phyloP scores from a whole-genome alignment of 2,329 filamentous ascomycete species.

The Microascus cirrosus region DNA sequence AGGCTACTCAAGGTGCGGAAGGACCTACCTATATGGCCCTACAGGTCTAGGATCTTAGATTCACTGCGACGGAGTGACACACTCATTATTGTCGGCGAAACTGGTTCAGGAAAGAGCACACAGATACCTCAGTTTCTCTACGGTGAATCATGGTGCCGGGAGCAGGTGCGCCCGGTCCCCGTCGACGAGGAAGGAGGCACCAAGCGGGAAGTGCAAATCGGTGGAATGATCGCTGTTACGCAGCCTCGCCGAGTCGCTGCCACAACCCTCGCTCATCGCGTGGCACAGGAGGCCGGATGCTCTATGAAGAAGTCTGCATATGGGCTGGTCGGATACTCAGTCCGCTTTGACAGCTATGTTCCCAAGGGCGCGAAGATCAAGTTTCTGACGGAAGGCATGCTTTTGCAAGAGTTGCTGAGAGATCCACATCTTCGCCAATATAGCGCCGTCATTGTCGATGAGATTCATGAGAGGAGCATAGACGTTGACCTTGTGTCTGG shows the following conservation, averaged over 20 bases:
- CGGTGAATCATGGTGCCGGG: conserved; percentile 66
- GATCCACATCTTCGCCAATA: conserved; percentile 78
- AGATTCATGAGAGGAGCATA: conserved; percentile 91
- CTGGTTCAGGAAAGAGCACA: conserved; percentile 92
- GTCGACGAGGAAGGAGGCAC: conserved; percentile 15
- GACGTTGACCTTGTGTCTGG: conserved; percentile 88
- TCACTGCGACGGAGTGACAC: conserved; percentile 55
- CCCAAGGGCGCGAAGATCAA: conserved; percentile 81
- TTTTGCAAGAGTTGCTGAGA: conserved; percentile 83
- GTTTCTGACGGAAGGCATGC: conserved; percentile 91
- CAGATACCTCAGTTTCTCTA: conserved; percentile 89
- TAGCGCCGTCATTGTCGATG: conserved; percentile 84
- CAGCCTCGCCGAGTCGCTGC: conserved; percentile 90
- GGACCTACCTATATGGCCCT: conserved; percentile 69
- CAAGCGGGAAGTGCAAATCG: conserved; percentile 39
- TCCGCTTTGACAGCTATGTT: conserved; percentile 82
- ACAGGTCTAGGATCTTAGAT: conserved; percentile 57
- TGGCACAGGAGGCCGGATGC: conserved; percentile 63
- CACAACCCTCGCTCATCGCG: conserved; percentile 78
- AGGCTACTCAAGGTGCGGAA: conserved; percentile 39
- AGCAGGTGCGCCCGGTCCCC: conserved; percentile 23
- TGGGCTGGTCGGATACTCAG: conserved; percentile 73
- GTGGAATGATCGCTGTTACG: conserved; percentile 86
- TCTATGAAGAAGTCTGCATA: conserved; percentile 32
- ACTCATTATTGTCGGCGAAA: conserved; percentile 82